Conservation (phyloP, 164 flowering plant genomes). For the Malania oleifera region DNA sequence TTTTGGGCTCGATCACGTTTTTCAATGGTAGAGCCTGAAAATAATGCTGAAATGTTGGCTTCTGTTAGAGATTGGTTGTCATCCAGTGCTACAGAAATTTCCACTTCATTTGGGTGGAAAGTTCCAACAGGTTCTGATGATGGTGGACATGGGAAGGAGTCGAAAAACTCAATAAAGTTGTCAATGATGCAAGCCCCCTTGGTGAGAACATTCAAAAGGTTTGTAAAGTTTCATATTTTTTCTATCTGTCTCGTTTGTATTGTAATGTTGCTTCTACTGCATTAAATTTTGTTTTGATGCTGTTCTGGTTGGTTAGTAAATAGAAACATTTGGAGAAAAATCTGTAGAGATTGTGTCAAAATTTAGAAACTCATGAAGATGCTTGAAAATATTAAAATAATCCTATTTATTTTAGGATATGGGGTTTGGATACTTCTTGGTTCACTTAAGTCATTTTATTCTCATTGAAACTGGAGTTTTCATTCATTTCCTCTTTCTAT, state of each 20-base stretch:
- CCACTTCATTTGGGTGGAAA: slow-evolving; percentile 69
- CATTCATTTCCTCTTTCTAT: too few species aligned
- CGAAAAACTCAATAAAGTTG: slow-evolving; percentile 59
- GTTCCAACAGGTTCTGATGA: slow-evolving; percentile 85
- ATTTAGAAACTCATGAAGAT: neutral
- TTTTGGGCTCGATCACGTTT: slow-evolving; percentile 87
- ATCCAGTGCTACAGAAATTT: slow-evolving; percentile 45
- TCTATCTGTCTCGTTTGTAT: neutral
- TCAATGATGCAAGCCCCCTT: slow-evolving; percentile 54
- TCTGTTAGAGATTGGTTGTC: slow-evolving; percentile 57
- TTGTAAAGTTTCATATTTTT: slow-evolving; percentile 1
- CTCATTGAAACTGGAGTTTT: too few species aligned
- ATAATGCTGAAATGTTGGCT: slow-evolving; percentile 37
- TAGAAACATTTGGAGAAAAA: neutral
- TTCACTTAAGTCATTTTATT: too few species aligned
- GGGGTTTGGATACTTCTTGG: too few species aligned
- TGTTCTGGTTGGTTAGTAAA: neutral
- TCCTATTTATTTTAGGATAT: too few species aligned
- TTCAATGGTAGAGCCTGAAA: slow-evolving; percentile 64
- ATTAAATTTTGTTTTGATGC: neutral
- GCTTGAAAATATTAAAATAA: neutral
- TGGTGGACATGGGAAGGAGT: slow-evolving; percentile 66
- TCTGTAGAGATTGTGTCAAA: neutral
- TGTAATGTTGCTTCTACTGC: neutral
- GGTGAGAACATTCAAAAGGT: slow-evolving; percentile 75